A percentile compares a stretch with the other conserved stretches of the same genome.
Conservation (phyloP, 2,329 filamentous ascomycete genomes). For the Alternaria rosae region DNA sequence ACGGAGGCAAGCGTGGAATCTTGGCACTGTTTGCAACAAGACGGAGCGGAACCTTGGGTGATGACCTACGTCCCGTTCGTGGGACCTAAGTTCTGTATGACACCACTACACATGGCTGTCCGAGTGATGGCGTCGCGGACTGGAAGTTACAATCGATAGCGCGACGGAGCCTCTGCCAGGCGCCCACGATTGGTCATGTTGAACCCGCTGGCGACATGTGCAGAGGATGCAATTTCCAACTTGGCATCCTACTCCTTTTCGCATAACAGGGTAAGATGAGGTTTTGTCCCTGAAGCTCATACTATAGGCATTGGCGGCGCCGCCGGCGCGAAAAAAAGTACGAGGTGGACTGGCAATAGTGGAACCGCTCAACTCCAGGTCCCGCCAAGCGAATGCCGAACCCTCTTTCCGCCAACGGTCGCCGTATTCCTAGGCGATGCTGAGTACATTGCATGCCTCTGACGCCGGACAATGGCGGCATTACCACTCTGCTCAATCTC, state of each 20-base stretch:
- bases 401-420: neutral
- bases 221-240: slow-evolving; percentile 21
- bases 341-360: slow-evolving; percentile 10
- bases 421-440: neutral
- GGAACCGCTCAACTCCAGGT: slow-evolving; percentile 10
- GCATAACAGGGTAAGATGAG: slow-evolving; percentile 13
- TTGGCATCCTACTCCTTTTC: slow-evolving; percentile 15
- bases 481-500: neutral
- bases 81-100: neutral
- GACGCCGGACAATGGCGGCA: neutral
- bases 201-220: slow-evolving; percentile 5
- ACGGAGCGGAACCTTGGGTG: neutral
- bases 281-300: slow-evolving; percentile 8
- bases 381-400: slow-evolving; percentile 8
- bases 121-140: neutral
- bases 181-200: neutral
- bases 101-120: neutral
- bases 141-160: slow-evolving; percentile 22
- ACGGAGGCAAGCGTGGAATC: neutral
- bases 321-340: slow-evolving; percentile 19
- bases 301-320: slow-evolving; percentile 7
- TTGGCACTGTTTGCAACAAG: neutral
- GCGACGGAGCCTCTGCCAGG: slow-evolving; percentile 3
- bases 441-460: slow-evolving; percentile 12
- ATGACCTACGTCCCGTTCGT: neutral